Base-by-base conservation (phyloP, 2,329 filamentous ascomycete genomes). In the Teratosphaeria destructans region DNA sequence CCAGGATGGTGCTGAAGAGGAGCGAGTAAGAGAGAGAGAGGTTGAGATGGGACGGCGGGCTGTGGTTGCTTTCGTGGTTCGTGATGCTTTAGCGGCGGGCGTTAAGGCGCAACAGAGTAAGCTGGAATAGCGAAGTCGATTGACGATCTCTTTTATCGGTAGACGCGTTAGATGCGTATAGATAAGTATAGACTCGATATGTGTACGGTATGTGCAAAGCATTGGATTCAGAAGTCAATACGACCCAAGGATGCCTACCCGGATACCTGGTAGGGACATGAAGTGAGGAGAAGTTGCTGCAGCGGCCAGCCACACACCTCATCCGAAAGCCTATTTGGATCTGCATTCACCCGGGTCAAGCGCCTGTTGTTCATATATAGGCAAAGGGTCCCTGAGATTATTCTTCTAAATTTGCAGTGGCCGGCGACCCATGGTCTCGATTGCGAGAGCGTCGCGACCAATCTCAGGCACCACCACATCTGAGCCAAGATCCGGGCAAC, bases 1-100 rank as follows among this genome's bases (percentile, higher is more conserved):
- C 71, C 63, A 69, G 77, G 63, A 76, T 76, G 64, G 69, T 65
- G 52, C 78, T 80, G 65, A 78, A 77, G 76, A 75, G 75, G 67
- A 75, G 72, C 52, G 70, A 69, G 53, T 72, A 67, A 49, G n/a
- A 10, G n/a, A 10, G n/a, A 10, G 6, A 5, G 43, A 19, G 43
- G 19, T 8, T 5, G 43, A 49, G 6, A n/a, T 49, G 43, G 43
- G n/a, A 49, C 8, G 19, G 43, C 43, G 43, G 16, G 16, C 3
- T 23, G 19, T 49, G 16, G 43, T 23, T n/a, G n/a, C 43, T 5
- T 23, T 3, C n/a, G n/a, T 49, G 16, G 16, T 49, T 16, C n/a
- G n/a, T 49, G 43, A 49, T 49, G 43, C 43, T n/a, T 49, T 26
- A 49, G 43, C 43, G 43, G 23, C 16, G 23, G 43, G 43, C n/a